phyloP scores from a whole-genome alignment of 2,329 filamentous ascomycete species.

The Fusarium oligoseptatum region DNA sequence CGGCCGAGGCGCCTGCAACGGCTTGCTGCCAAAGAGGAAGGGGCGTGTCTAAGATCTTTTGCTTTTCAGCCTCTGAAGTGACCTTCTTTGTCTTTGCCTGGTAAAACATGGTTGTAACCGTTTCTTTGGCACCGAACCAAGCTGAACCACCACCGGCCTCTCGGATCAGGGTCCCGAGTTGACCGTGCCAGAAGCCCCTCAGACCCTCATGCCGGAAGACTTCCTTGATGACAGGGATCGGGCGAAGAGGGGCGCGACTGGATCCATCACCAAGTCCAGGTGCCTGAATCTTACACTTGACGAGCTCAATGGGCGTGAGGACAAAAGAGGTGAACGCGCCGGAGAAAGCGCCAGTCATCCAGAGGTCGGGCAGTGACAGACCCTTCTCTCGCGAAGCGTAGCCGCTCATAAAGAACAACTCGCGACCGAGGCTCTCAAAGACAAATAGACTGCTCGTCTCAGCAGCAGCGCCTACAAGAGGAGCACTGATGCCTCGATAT shows the following conservation, averaged over 20 bases:
- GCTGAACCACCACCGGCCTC: slow-evolving; percentile 94
- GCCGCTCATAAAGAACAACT: slow-evolving; percentile 69
- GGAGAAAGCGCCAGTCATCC: slow-evolving; percentile 85
- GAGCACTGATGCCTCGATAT: slow-evolving; percentile 93
- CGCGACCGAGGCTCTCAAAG: slow-evolving; percentile 83
- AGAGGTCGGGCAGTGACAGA: slow-evolving; percentile 80
- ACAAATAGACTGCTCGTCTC: slow-evolving; percentile 95
- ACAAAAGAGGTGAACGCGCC: slow-evolving; percentile 92
- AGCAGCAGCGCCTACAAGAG: slow-evolving; percentile 88
- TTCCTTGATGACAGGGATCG: slow-evolving; percentile 79
- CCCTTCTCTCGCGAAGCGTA: slow-evolving; percentile 65
- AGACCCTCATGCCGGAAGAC: slow-evolving; percentile 88
- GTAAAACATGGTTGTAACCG: slow-evolving; percentile 78
- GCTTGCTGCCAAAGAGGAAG: slow-evolving; percentile 90
- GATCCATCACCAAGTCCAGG: slow-evolving; percentile 62
- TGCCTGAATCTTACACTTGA: slow-evolving; percentile 99
- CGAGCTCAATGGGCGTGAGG: slow-evolving; percentile 93
- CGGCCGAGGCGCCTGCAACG: slow-evolving; percentile 86
- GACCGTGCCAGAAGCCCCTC: slow-evolving; percentile 93
- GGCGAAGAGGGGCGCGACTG: slow-evolving; percentile 66
- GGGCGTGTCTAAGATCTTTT: slow-evolving; percentile 61
- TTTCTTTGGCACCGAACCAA: slow-evolving; percentile 95
- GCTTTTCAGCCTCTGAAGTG: slow-evolving; percentile 55
- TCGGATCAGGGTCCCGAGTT: slow-evolving; percentile 91
- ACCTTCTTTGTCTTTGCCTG: slow-evolving; percentile 62